Evolutionary conservation across 1,284 basidiomycete species (phyloP), one percentile per base, ranked within the genome.

Genomic region (Afroboletus lepidellus): DNA sequence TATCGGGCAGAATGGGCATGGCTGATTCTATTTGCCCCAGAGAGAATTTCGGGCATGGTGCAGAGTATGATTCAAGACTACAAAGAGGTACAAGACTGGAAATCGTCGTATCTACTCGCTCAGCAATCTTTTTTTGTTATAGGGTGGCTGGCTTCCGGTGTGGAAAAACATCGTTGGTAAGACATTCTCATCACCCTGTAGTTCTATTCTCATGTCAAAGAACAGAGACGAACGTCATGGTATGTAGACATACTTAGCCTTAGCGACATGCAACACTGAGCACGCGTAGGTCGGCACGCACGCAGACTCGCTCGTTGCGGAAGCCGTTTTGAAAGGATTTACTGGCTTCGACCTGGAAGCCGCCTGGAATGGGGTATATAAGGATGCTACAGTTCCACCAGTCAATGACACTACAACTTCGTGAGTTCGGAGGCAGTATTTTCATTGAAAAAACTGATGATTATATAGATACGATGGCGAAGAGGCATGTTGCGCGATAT

Each of bases 91-190:
- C 43, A 4, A 20, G 33, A 36, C 18, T 12, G 13, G 20, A 5
- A 16, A 18, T 18, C 2, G 9, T 16, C 6, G 2, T 11, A 16
- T 45, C 45, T 11, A 2, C 13, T 43, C 24, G 24, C 43, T 59
- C 12, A 54, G 46, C 18, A 7, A 21, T 12, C 3, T 8, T 52
- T 46, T 23, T 23, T 48, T 13, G 8, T 39, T 13, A 8, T 58
- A 91, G 80, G 83, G 87, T 24, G 91, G 91, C 5, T 90, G 89
- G 86, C 70, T 93, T 41, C 91, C 91, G 0, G 92, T 93, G 90
- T 93, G 91, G 90, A 92, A 92, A 71, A 93, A 92, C 58, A 80
- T 92, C 16, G 82, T 89, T 55, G 90, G 83, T 85, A 45, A 55
- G 73, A 55, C 11, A 7, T 20, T 16, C 18, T 44, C 37, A 32